These are phyloP conservation scores for Manihot esculenta DNA, from an alignment of 441 rosid species.

Conservation along the genomic window DNA sequence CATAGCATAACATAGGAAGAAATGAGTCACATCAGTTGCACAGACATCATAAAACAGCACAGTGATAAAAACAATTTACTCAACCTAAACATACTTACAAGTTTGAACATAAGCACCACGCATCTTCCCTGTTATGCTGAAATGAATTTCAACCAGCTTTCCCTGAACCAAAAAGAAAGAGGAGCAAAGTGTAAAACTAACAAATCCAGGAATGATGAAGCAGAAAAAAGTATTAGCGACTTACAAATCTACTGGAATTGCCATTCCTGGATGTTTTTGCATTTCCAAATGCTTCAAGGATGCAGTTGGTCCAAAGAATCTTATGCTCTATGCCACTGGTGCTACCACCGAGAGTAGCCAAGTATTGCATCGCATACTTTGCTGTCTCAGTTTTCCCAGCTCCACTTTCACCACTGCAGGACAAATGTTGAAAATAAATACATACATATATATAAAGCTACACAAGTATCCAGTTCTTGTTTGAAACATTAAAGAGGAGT, in stretches of 20 bases:
- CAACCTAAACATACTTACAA: slow-evolving; percentile 53
- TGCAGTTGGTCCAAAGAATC: slow-evolving; percentile 65
- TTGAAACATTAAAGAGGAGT: background rate
- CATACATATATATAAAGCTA: slow-evolving; percentile 3
- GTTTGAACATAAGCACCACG: slow-evolving; percentile 84
- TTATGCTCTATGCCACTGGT: slow-evolving; percentile 63
- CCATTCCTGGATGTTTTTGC: slow-evolving; percentile 89
- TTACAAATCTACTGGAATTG: slow-evolving; percentile 95
- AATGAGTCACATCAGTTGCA: slow-evolving; percentile 44
- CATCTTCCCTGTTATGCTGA: slow-evolving; percentile 75
- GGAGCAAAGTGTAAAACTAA: slow-evolving; percentile 9
- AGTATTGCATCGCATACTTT: slow-evolving; percentile 85
- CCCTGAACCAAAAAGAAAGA: slow-evolving; percentile 50
- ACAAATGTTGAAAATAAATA: background rate
- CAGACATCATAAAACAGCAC: slow-evolving; percentile 6
- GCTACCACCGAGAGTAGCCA: slow-evolving; percentile 87
- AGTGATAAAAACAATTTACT: slow-evolving; percentile 13
- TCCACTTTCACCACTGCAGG: slow-evolving; percentile 95
- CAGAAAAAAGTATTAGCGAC: slow-evolving; percentile 27
- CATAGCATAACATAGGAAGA: slow-evolving; percentile 23
- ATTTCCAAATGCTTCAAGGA: slow-evolving; percentile 99
- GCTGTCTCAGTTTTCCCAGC: slow-evolving; percentile 99
- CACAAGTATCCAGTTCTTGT: slow-evolving; percentile 7
- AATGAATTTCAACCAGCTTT: slow-evolving; percentile 83
- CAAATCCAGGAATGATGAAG: slow-evolving; percentile 1